Evolutionary conservation across 2,329 filamentous ascomycete species (phyloP).

Genomic region (Diplocarpon mali): DNA sequence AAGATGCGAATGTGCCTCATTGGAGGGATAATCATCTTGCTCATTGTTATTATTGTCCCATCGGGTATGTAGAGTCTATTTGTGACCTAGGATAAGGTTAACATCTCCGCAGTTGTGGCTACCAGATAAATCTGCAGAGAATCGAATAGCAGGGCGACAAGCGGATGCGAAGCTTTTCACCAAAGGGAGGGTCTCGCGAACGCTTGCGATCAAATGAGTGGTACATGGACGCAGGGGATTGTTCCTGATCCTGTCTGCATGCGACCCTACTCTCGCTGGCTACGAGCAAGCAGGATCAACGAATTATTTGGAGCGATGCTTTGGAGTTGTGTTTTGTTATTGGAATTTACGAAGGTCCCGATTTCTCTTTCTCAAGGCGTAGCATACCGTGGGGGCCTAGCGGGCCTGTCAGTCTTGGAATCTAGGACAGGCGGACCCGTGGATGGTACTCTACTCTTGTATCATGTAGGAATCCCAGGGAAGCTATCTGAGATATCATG

Average conservation of each 20-base stretch:
- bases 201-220: constrained; percentile 12
- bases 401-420: background rate
- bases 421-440: constrained; percentile 8
- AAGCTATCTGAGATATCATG: constrained; percentile 25
- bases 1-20: constrained; percentile 99
- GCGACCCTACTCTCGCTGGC: constrained; percentile 26
- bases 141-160: background rate
- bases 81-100: constrained; percentile 15
- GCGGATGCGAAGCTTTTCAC: background rate
- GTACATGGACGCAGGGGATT: constrained; percentile 15
- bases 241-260: constrained; percentile 28
- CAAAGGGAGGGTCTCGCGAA: too few species aligned
- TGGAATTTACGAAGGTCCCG: constrained; percentile 21
- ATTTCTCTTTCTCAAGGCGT: constrained; percentile 21
- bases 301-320: constrained; percentile 25
- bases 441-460: constrained; percentile 15
- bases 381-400: constrained; percentile 15
- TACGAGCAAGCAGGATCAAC: constrained; percentile 28
- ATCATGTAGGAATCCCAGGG: constrained; percentile 24
- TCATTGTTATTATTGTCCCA: constrained; percentile 90
- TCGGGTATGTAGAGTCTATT: constrained; percentile 50
- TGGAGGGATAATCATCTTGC: constrained; percentile 77
- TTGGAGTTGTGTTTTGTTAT: constrained; percentile 27
- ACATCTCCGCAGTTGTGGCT: constrained; percentile 31
- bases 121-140: constrained; percentile 28